Conservation (phyloP, 2,329 filamentous ascomycete genomes). For the Pestalotiopsis fici region DNA sequence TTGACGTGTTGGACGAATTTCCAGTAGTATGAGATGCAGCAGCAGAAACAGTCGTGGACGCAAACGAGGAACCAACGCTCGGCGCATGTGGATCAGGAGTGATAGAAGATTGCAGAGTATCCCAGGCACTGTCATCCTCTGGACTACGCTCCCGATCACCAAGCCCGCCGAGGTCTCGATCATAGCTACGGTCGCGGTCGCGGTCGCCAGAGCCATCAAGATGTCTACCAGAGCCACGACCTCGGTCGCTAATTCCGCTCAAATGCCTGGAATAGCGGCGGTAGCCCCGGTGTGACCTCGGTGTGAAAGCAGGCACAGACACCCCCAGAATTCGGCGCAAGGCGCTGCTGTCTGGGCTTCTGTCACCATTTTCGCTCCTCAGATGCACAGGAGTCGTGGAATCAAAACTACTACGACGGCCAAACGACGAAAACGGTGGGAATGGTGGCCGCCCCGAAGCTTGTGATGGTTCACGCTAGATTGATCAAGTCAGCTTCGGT, state of each 20-base stretch:
- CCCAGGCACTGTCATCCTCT: conserved; percentile 70
- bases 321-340: not conserved
- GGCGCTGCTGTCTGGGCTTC: not conserved
- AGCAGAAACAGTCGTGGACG: conserved; percentile 59
- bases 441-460: not conserved
- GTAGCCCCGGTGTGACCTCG: not conserved
- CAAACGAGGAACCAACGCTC: conserved; percentile 81
- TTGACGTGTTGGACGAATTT: conserved; percentile 47
- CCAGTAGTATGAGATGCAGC: conserved; percentile 41
- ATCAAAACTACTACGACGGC: conserved; percentile 2
- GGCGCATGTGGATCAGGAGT: conserved; percentile 80
- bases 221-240: not conserved
- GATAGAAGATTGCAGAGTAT: conserved; percentile 77
- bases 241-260: conserved; percentile 1
- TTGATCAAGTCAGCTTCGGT: not conserved
- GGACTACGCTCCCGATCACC: conserved; percentile 82
- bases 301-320: not conserved
- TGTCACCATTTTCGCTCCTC: not conserved
- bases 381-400: not conserved
- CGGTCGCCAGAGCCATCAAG: not conserved
- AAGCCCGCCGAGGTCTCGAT: conserved; percentile 63
- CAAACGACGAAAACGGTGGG: not conserved
- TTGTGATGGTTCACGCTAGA: not conserved
- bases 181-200: conserved; percentile 12
- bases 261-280: conserved; percentile 11